Evolutionary conservation across 2,329 filamentous ascomycete genomes (phyloP).

Genomic region (Aspergillus neoniger): DNA sequence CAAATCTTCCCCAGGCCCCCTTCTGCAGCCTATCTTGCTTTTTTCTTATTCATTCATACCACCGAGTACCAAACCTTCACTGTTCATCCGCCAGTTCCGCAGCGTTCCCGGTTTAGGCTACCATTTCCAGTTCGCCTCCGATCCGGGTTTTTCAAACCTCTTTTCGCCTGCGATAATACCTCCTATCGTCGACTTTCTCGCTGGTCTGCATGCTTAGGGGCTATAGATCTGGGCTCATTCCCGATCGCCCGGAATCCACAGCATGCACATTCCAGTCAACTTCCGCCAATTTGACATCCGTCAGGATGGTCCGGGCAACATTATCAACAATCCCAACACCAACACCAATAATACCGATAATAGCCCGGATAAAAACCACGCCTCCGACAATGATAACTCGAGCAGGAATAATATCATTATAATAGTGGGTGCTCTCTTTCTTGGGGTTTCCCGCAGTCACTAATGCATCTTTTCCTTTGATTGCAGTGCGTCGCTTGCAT

Average conservation of each 20-base stretch:
- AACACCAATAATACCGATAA: background rate
- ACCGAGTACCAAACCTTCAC: slow-evolving; percentile 1
- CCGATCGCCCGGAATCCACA: slow-evolving; percentile 14
- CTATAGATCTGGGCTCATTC: slow-evolving; percentile 9
- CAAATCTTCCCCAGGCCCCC: background rate
- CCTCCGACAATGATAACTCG: background rate
- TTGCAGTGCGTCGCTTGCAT: slow-evolving; percentile 32
- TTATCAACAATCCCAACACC: background rate
- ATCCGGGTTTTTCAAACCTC: background rate
- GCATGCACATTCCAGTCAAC: slow-evolving; percentile 26
- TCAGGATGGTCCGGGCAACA: slow-evolving; percentile 12
- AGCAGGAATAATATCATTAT: slow-evolving; percentile 31
- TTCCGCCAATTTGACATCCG: slow-evolving; percentile 21
- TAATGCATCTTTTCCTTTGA: slow-evolving; percentile 9
- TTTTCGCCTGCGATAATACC: background rate
- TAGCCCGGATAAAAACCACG: background rate
- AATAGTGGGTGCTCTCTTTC: slow-evolving; percentile 26
- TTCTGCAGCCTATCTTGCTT: background rate
- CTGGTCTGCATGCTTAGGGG: slow-evolving; percentile 14
- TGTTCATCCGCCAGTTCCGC: slow-evolving; percentile 10
- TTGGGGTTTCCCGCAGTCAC: background rate
- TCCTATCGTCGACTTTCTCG: background rate
- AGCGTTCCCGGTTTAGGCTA: slow-evolving; percentile 3
- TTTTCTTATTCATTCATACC: background rate
- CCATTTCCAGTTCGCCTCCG: slow-evolving; percentile 1